Evolutionary conservation across 164 flowering plant genomes (phyloP), one percentile per base, ranked within the genome.

Genomic region (Stephania japonica): DNA sequence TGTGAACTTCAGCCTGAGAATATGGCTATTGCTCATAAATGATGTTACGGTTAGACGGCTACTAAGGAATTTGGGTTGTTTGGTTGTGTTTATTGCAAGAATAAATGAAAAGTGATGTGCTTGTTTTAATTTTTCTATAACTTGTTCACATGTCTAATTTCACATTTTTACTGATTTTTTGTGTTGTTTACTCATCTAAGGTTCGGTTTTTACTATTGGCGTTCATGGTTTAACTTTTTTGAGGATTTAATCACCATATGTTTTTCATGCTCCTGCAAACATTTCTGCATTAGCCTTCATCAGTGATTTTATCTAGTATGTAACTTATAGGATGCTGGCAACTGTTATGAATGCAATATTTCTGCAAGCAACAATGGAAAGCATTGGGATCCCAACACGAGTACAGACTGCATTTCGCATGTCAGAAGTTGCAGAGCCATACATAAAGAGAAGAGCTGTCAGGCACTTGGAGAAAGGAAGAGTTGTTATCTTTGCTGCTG

Each of bases 321-420:
- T 49, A 14, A 16, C 27, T 70, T 70, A 42, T 73, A 93, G 97
- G 84, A 96, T 96, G 99, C 80, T 96, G 83, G 98, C 99, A 66
- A 95, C 99, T 71, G 97, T 95, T 26, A 95, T 93, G 99, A 95
- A 95, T 84, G 97, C 99, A n/a, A 91, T 95, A 83, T 95, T 88
- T 80, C 85, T 95, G 76, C 99, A 95, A 88, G 99, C 99, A 82
- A 91, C 99, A 59, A 95, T 95, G 99, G 98, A 95, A 81, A 95
- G 98, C 78, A 87, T 95, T 71, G 99, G 99, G 69, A 93, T 95
- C 71, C 97, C 99, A 69, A 93, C 99, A 12, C 88, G 99, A 56
- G 98, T 95, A 41, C 99, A 95, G 81, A 95, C 98, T 73, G 99
- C 99, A 72, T 95, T 95, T 78, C 90, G 99, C 67, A 93, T 95